Base-by-base conservation (phyloP, 768 basidiomycete species). In the Pleurotus cornucopiae region DNA sequence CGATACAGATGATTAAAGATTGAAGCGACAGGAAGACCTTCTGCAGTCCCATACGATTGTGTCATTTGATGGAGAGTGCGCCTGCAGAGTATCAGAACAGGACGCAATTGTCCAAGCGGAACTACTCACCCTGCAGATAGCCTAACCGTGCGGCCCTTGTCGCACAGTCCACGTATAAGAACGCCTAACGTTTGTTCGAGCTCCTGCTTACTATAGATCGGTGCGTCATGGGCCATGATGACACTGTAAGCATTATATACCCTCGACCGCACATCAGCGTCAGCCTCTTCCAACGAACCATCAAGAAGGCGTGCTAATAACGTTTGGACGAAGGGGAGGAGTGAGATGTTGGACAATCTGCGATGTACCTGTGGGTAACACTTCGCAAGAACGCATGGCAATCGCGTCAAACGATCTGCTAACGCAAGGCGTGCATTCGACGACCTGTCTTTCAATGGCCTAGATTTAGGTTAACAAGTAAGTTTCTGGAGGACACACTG, bases 121-220 rank as follows among this genome's bases (percentile, higher is more conserved):
- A 34, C 7, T n/a, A 60, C 81, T 61, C 67, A 91, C 89, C 89
- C 90, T 51, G 89, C 86, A 59, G 76, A 72, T 13, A 91, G 64
- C 38, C 89, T 79, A 18, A 85, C 80, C 41, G 74, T 76, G 55
- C 89, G 76, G 59, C 86, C 79, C 39, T 64, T 67, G 60, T 87
- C 79, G 7, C 64, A 71, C 58, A 88, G 66, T 2, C 83, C 85
- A 18, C 68, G 69, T 49, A 76, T 72, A 6, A 83, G 64, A 5
- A 82, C 60, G 21, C 78, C 67, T 5, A 67, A 57, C 2, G 72
- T 60, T 30, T 69, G 59, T 3, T 71, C 68, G n/a, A 73, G 57
- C 18, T 66, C 59, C 1, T 69, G 65, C 11, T 66, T 61, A 26
- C 69, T 65, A 34, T 73, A 54, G 40, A 65, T 60, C 11, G 61